Evolutionary conservation across 73 alveolate species (phyloP).

Genomic region (Paramecium bursaria): DNA sequence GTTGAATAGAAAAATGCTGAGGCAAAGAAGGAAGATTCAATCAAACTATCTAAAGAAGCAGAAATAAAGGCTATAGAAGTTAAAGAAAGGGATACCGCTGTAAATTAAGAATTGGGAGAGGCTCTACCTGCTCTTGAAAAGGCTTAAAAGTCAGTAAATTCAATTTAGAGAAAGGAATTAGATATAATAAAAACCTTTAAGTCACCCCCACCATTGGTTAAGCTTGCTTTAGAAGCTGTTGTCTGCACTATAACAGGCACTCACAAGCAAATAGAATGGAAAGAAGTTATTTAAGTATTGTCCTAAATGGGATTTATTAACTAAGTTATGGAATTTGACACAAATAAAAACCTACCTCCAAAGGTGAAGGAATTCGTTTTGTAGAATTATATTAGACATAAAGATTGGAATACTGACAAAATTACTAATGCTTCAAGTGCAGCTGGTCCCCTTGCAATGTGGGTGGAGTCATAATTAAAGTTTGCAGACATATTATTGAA

Average conservation of each 20-base stretch:
- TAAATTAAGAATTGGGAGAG: constrained; percentile 84
- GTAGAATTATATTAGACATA: constrained; percentile 72
- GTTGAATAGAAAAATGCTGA: constrained; percentile 96
- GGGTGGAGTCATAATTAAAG: constrained; percentile 96
- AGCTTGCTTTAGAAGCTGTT: constrained; percentile 93
- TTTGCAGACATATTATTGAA: constrained; percentile 93
- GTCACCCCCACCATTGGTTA: constrained; percentile 91
- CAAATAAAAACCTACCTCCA: constrained; percentile 76
- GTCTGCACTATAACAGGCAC: constrained; percentile 75
- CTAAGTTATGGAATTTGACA: constrained; percentile 86
- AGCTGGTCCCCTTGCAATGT: constrained; percentile 98
- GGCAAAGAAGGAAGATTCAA: constrained; percentile 83
- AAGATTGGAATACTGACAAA: constrained; percentile 93
- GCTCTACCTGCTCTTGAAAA: constrained; percentile 97
- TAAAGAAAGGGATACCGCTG: constrained; percentile 82
- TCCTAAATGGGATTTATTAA: constrained; percentile 90
- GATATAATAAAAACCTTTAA: constrained; percentile 90
- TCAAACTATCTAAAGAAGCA: constrained; percentile 75
- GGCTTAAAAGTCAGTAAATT: constrained; percentile 92
- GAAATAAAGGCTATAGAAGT: constrained; percentile 83
- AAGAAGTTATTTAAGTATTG: constrained; percentile 81
- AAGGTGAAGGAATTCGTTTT: constrained; percentile 68
- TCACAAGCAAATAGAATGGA: constrained; percentile 86
- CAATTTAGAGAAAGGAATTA: constrained; percentile 81
- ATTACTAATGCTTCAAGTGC: constrained; percentile 93